Conservation (phyloP, 2,329 filamentous ascomycete species). For the Penicillium corylophilum region DNA sequence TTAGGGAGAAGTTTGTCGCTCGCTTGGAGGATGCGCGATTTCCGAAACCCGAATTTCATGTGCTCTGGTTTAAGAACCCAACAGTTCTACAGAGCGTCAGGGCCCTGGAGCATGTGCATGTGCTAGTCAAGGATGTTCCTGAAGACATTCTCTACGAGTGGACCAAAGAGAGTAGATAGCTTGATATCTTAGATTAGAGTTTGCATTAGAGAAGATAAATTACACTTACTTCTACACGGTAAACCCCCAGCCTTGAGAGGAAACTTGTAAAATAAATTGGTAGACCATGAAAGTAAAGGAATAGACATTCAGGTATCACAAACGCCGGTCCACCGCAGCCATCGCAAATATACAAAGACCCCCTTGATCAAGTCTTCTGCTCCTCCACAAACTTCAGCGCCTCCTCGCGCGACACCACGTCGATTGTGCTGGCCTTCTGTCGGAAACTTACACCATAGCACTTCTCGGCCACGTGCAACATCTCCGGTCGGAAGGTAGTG, state of each 20-base stretch:
- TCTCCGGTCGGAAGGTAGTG: conserved; percentile 96
- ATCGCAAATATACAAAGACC: conserved; percentile 7
- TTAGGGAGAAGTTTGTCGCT: conserved; percentile 50
- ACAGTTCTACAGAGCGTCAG: conserved; percentile 60
- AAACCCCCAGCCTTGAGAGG: no score
- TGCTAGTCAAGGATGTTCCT: conserved; percentile 52
- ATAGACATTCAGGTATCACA: conserved; percentile 18
- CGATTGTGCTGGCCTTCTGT: conserved; percentile 92
- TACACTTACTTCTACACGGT: no score
- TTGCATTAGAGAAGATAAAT: background rate
- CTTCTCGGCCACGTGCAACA: conserved; percentile 92
- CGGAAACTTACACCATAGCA: conserved; percentile 92
- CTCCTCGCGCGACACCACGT: conserved; percentile 82
- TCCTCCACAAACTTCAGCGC: conserved; percentile 94
- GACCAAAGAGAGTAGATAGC: conserved; percentile 35
- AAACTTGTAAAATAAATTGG: background rate
- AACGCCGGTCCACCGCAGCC: conserved; percentile 15
- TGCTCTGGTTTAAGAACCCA: conserved; percentile 67
- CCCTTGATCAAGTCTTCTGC: conserved; percentile 52
- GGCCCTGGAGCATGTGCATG: conserved; percentile 58
- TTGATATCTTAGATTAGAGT: background rate
- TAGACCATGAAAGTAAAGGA: background rate
- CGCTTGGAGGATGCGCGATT: conserved; percentile 40
- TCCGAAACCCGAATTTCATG: conserved; percentile 41
- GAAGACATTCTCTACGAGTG: conserved; percentile 45